Base-by-base conservation (phyloP, 2,329 filamentous ascomycete species). In the Aspergillus japonicus region DNA sequence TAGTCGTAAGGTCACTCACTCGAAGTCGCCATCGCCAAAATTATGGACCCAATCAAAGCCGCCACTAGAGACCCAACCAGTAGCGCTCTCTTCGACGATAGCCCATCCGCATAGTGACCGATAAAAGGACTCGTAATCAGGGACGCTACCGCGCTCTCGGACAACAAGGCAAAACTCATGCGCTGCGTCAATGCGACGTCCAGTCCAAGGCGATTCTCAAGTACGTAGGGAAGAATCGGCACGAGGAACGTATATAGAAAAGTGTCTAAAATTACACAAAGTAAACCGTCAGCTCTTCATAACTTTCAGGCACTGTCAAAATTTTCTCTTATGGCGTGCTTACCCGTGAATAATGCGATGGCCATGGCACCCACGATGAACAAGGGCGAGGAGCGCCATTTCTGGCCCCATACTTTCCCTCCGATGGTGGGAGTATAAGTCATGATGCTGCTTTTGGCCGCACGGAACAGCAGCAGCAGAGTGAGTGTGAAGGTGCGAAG, bases 191-290 rank as follows among this genome's bases (percentile, higher is more conserved):
- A 53, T 3, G 62, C 62, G 10, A 53, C 53, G 24, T 69, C 64
- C 11, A 73, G 52, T 19, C 60, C 57, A 5, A 74, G 57, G n/a
- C 71, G 70, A 35, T 59, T 59, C 57, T 71, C 66, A 3, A 73
- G 54, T 8, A 73, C 62, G 19, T 68, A 69, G 3, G 68, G 68
- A 5, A 75, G 65, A 44, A 74, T 69, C 2, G 71, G 71, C 1
- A 74, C 67, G n/a, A 74, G 57, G 33, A 73, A 73, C 11, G 64
- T 63, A 53, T 69, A 72, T 1, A 73, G 64, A 21, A 71, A 72
- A 12, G 64, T 64, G 48, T 73, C 71, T 73, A 39, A 21, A 35
- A 10, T 16, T 24, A n/a, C 7, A 11, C 29, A 31, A 24, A n/a
- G 42, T 19, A 16, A 8, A 6, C 11, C 5, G 33, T 35, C 33